Conservation (phyloP, 352 stramenopile species). For the Pythium chondricola region DNA sequence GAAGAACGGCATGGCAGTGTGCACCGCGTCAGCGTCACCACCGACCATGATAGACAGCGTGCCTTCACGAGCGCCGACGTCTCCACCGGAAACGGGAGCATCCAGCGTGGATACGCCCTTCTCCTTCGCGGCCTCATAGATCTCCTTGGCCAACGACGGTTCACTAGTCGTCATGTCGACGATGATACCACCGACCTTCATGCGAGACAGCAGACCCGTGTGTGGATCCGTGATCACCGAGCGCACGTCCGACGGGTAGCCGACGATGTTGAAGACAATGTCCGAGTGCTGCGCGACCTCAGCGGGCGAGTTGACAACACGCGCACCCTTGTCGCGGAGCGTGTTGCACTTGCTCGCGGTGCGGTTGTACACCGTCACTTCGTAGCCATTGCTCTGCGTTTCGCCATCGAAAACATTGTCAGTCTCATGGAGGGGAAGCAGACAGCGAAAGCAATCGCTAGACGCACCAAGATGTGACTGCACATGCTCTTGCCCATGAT, state of each 20-base stretch:
- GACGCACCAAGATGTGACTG: slow-evolving; percentile 69
- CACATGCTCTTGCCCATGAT: slow-evolving; percentile 91
- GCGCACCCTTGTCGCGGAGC: slow-evolving; percentile 71
- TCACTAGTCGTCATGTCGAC: slow-evolving; percentile 90
- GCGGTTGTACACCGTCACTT: slow-evolving; percentile 84
- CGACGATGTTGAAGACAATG: slow-evolving; percentile 89
- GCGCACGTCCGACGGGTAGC: slow-evolving; percentile 80
- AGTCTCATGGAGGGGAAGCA: not conserved
- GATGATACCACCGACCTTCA: slow-evolving; percentile 77
- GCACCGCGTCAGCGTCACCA: slow-evolving; percentile 76
- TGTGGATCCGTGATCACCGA: slow-evolving; percentile 66
- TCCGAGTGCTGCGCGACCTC: slow-evolving; percentile 80
- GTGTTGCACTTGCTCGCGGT: slow-evolving; percentile 75
- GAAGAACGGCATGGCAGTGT: slow-evolving; percentile 80
- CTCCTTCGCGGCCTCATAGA: slow-evolving; percentile 65
- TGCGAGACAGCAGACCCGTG: slow-evolving; percentile 54
- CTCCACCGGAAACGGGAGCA: slow-evolving; percentile 81
- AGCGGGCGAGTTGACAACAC: slow-evolving; percentile 60
- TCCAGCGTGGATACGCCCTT: slow-evolving; percentile 74
- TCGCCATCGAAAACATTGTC: not conserved
- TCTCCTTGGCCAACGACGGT: slow-evolving; percentile 84
- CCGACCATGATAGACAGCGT: slow-evolving; percentile 90
- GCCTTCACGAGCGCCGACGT: slow-evolving; percentile 82
- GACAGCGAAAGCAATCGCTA: no score
- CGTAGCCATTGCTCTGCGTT: slow-evolving; percentile 71